Conservation (phyloP, 805 yeast species). For the Metschnikowia gruessii region DNA sequence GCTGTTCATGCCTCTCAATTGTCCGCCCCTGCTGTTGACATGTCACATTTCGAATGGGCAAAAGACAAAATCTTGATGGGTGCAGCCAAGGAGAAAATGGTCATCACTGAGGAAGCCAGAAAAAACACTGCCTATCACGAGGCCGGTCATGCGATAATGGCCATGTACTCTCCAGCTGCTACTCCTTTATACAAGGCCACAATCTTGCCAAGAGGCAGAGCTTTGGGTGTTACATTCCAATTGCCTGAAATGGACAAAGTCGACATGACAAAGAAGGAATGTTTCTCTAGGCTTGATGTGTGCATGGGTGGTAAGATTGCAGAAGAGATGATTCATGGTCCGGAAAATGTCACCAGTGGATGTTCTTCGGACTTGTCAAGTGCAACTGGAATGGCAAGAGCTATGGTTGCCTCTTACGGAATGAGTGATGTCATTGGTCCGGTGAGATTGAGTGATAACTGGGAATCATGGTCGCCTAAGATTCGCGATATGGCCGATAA, state of each 20-base stretch:
- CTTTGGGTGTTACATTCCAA: conserved; percentile 94
- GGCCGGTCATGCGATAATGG: conserved; percentile 99
- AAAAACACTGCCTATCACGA: conserved; percentile 96
- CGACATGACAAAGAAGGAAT: conserved; percentile 85
- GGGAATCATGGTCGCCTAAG: conserved; percentile 93
- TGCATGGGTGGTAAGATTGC: conserved; percentile 99
- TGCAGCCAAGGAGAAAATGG: conserved; percentile 97
- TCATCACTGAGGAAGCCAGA: conserved; percentile 91
- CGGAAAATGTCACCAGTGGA: conserved; percentile 91
- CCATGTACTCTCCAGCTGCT: conserved; percentile 90
- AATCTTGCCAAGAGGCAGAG: conserved; percentile 93
- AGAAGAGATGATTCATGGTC: conserved; percentile 88
- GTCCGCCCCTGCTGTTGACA: conserved; percentile 84
- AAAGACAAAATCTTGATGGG: conserved; percentile 97
- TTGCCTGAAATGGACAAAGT: conserved; percentile 98
- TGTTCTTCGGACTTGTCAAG: conserved; percentile 87
- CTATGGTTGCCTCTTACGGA: conserved; percentile 96
- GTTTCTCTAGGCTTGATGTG: conserved; percentile 89
- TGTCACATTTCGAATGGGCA: conserved; percentile 97
- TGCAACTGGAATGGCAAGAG: conserved; percentile 92
- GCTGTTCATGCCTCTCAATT: conserved; percentile 95
- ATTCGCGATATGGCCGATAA: conserved; percentile 88
- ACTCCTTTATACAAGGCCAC: conserved; percentile 96
- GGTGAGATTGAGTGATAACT: conserved; percentile 79
- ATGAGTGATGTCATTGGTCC: conserved; percentile 96